Conservation (phyloP, 768 basidiomycete species). For the Lactifluus subvellereus region DNA sequence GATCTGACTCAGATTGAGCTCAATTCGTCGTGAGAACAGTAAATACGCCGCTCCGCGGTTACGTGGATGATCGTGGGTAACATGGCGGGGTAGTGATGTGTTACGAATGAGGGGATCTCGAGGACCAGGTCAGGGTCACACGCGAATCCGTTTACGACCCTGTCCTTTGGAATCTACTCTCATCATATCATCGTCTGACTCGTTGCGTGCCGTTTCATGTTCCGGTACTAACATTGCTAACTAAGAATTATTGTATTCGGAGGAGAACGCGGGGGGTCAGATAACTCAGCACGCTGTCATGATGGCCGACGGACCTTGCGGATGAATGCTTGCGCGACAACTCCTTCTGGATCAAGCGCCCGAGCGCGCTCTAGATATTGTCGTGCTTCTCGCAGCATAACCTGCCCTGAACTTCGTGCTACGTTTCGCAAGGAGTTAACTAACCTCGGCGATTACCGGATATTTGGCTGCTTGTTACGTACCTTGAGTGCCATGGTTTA, state of each 20-base stretch:
- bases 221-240: slow-evolving; percentile 21
- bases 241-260: background rate
- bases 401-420: slow-evolving; percentile 27
- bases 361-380: slow-evolving; percentile 61
- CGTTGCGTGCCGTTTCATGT: slow-evolving; percentile 20
- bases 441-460: background rate
- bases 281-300: background rate
- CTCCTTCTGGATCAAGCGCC: slow-evolving; percentile 51
- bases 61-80: background rate
- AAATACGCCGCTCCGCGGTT: background rate
- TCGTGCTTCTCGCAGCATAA: slow-evolving; percentile 49
- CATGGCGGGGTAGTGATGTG: background rate
- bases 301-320: slow-evolving; percentile 39
- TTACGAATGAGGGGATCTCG: background rate
- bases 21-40: background rate
- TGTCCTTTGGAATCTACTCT: slow-evolving; percentile 27
- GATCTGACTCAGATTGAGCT: slow-evolving; percentile 69
- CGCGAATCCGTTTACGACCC: slow-evolving; percentile 36
- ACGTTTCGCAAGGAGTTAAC: background rate
- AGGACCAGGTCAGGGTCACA: background rate
- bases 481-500: slow-evolving; percentile 9
- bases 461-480: background rate
- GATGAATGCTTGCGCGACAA: slow-evolving; percentile 48
- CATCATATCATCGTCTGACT: slow-evolving; percentile 38
- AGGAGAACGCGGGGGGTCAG: slow-evolving; percentile 1